Evolutionary conservation across 2,329 filamentous ascomycete genomes (phyloP), one percentile per base, ranked within the genome.

Genomic region (Fusarium liriodendri): DNA sequence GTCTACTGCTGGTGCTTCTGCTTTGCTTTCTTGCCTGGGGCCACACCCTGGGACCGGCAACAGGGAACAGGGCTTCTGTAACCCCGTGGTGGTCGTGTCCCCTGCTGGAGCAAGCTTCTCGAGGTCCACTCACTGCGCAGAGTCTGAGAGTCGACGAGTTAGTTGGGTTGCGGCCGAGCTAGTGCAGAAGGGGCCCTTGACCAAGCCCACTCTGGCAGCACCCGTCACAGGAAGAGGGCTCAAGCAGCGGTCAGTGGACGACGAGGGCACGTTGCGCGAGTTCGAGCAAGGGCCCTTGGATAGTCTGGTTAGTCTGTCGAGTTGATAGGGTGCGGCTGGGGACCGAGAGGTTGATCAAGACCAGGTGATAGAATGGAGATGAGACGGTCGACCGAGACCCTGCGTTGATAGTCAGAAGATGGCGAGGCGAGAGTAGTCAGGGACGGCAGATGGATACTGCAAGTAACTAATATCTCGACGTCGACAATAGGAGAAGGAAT

Each of bases 181-280:
- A 78, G 68, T 62, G 75, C 64, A 58, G 72, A 52, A 74, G 59
- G 22, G 35, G 72, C 70, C 77, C 75, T 77, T 60, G 75, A 62
- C 72, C 64, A 73, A 75, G 64, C 61, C 74, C 67, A 78, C 72
- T 74, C 76, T 62, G 64, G 74, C 69, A 74, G 69, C 70, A 74
- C 68, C 76, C 72, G 75, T 76, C 62, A 67, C 66, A 70, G 65
- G 73, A 71, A 71, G 71, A 60, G 20, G 64, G 64, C 67, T 74
- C 75, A 78, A 78, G 70, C 77, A 77, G 77, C 77, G 77, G 77
- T 78, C 77, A 78, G 74, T 77, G 73, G 71, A 67, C 42, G 59
- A 65, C 37, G 67, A 75, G 64, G 72, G 72, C 66, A 67, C 72
- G 69, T 67, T 69, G 66, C 68, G 63, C 62, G 22, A 76, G 62